Conservation (phyloP, 371 early-diverging fungal genomes). For the Mucor mucedo region DNA sequence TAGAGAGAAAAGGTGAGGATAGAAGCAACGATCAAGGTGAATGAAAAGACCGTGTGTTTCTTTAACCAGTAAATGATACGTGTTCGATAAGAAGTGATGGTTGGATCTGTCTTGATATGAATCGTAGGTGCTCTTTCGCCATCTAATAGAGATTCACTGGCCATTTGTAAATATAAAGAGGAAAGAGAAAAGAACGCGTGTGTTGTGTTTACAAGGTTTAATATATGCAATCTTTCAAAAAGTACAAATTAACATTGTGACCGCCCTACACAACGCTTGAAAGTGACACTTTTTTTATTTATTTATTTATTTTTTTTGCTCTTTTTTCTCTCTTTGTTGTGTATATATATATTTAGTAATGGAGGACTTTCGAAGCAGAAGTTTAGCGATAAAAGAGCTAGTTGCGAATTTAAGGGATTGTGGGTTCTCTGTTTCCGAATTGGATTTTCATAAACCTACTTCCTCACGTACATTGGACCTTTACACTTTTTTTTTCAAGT, state of each 20-base stretch:
- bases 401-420: no score
- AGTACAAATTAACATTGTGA: not conserved
- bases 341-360: no score
- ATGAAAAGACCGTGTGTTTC: constrained; percentile 2
- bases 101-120: constrained; percentile 11
- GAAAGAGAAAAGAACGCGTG: not conserved
- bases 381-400: no score
- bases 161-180: not conserved
- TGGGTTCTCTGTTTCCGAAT: no score
- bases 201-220: not conserved
- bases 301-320: no score
- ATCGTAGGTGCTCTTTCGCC: constrained; percentile 5
- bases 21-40: not conserved
- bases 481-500: no score
- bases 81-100: constrained; percentile 9
- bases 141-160: constrained; percentile 6
- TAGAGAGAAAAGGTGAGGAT: not conserved
- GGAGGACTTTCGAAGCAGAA: no score
- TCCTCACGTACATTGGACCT: no score
- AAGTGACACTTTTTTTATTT: no score
- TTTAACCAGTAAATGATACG: constrained; percentile 7
- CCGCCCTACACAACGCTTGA: no score
- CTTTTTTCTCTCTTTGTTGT: no score
- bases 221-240: constrained; percentile 1
- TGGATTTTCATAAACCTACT: no score